These are phyloP conservation scores for Penicillium parvum DNA, from an alignment of 495 filamentous ascomycete genomes.

Conservation along the genomic window DNA sequence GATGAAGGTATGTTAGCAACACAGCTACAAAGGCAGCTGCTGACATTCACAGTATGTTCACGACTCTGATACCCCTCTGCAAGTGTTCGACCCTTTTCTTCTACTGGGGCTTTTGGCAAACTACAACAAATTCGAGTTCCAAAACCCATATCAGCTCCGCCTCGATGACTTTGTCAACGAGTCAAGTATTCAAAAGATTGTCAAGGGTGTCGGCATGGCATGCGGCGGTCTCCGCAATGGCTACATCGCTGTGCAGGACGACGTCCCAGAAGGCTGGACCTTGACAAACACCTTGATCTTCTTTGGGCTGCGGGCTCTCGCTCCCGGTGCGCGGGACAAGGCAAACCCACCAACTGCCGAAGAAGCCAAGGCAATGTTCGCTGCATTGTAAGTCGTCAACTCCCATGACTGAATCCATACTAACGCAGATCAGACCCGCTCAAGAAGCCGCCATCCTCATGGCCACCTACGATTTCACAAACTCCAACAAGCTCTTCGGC, in stretches of 20 bases:
- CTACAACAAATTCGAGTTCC: constrained; percentile 99
- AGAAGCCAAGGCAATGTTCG: constrained; percentile 74
- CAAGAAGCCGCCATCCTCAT: constrained; percentile 74
- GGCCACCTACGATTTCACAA: constrained; percentile 86
- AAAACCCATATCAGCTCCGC: constrained; percentile 91
- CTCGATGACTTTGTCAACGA: constrained; percentile 99
- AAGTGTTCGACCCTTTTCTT: constrained; percentile 70
- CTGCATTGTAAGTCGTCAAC: constrained; percentile 49
- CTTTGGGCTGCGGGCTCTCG: constrained; percentile 75
- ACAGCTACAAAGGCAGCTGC: not conserved
- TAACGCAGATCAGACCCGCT: constrained; percentile 58
- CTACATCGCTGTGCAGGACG: constrained; percentile 89
- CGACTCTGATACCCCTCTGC: constrained; percentile 60
- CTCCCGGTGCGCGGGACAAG: constrained; percentile 58
- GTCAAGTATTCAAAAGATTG: constrained; percentile 73
- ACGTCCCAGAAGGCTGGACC: constrained; percentile 87
- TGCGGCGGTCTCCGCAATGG: constrained; percentile 61
- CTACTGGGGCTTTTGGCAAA: constrained; percentile 89
- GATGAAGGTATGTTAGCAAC: constrained; percentile 67
- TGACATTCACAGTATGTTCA: constrained; percentile 65
- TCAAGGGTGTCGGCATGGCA: constrained; percentile 65
- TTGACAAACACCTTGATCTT: constrained; percentile 73
- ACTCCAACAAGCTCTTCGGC: constrained; percentile 94
- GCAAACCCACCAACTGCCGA: constrained; percentile 56
- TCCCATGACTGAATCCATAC: not conserved